Evolutionary conservation across 345 rosid genomes (phyloP), one percentile per base, ranked within the genome.

Genomic region (Linum tenue): DNA sequence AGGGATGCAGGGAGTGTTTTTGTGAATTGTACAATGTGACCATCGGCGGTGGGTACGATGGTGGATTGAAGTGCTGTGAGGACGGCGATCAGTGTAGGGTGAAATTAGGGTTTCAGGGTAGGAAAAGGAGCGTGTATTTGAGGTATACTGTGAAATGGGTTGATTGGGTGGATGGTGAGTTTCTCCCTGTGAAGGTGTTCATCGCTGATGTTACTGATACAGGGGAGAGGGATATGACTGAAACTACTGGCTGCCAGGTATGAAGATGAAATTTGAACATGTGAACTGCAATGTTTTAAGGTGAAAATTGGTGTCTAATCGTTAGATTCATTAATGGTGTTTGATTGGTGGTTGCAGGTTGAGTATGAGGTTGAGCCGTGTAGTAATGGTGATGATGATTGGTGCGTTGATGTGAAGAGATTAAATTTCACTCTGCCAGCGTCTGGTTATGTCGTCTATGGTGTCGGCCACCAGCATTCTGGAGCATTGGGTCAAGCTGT

Each of bases 21-120:
- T 86, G 97, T 77, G 76, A 86, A 74, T 77, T 92, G 5, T 92
- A 89, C 67, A 90, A 90, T 63, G 72, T 87, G 15, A 87, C 97
- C 2, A 63, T 60, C 37, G 94, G 82, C 64, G 78, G 71, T 5
- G 81, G 53, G 7, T 92, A 92, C 59, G 64, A 42, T 70, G 98
- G 97, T 38, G 98, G 98, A 55, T 65, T 89, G 6, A 0, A 1
- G 6, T 90, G 97, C 55, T 92, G 98, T 80, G 79, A 81, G 7
- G 94, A 89, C 67, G 70, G 70, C 37, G 76, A 84, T 5, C 96
- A 79, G 31, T 90, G 98, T 71, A 78, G 65, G 71, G n/a, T 88
- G 55, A 77, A 37, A 59, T 43, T 75, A 12, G 96, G 94, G 55
- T 86, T 79, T 74, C 76, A 74, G 37, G 84, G 77, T 59, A 61